These are phyloP conservation scores for Blumeria graminis DNA, from an alignment of 2,329 filamentous ascomycete species.

Conservation along the genomic window DNA sequence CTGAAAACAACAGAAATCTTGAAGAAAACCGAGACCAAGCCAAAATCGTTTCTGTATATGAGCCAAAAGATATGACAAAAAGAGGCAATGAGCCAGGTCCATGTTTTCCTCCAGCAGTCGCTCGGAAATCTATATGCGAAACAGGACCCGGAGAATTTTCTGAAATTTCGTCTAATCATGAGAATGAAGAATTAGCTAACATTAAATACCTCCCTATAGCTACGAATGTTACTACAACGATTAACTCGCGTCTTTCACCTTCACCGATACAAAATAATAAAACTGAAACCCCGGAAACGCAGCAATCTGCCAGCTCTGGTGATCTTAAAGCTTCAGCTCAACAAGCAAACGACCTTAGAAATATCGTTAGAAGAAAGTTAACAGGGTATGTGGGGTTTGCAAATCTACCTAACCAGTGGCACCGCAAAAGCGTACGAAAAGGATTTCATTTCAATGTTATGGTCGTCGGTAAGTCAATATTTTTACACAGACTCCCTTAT, in stretches of 20 bases:
- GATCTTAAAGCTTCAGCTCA: slow-evolving; percentile 17
- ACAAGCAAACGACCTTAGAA: slow-evolving; percentile 22
- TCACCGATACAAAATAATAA: slow-evolving; percentile 13
- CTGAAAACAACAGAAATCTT: background rate
- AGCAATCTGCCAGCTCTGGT: slow-evolving; percentile 15
- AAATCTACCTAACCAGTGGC: slow-evolving; percentile 98
- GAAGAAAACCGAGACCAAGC: background rate
- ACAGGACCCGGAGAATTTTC: background rate
- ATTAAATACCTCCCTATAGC: slow-evolving; percentile 15
- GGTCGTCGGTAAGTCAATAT: slow-evolving; percentile 69
- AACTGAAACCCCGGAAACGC: slow-evolving; percentile 10
- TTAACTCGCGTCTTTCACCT: slow-evolving; percentile 12
- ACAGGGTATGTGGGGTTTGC: slow-evolving; percentile 97
- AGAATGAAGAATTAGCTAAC: slow-evolving; percentile 14
- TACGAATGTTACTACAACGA: slow-evolving; percentile 13
- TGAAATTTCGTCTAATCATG: slow-evolving; percentile 8
- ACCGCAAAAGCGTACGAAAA: slow-evolving; percentile 99
- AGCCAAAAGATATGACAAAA: background rate
- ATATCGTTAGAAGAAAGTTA: slow-evolving; percentile 94
- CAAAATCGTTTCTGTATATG: background rate
- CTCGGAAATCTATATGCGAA: background rate
- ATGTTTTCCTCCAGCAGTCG: background rate
- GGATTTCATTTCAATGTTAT: slow-evolving; percentile 99
- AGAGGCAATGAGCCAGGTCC: background rate
- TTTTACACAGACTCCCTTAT: background rate